Evolutionary conservation across 2,329 filamentous ascomycete genomes (phyloP).

Genomic region (Penicillium sp.): DNA sequence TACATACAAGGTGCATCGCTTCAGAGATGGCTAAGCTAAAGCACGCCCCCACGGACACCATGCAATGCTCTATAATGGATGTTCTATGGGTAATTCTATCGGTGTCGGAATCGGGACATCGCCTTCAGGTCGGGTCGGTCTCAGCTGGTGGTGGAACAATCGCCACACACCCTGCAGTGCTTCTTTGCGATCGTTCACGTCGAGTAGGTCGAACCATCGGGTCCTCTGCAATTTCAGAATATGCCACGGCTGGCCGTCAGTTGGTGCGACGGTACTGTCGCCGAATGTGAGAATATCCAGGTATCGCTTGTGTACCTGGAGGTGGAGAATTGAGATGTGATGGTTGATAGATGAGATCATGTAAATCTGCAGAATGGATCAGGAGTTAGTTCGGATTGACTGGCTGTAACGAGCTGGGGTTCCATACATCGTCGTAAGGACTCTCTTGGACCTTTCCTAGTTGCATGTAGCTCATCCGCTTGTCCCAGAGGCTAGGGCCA

Average conservation of each 20-base stretch:
- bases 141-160: constrained; percentile 53
- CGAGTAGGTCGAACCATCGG: constrained; percentile 58
- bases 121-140: constrained; percentile 23
- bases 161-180: constrained; percentile 57
- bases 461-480: constrained; percentile 53
- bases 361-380: constrained; percentile 48
- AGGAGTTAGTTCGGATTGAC: neutral
- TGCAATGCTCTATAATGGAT: neutral
- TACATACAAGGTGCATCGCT: constrained; percentile 21
- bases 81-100: constrained; percentile 1
- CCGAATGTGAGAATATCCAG: constrained; percentile 53
- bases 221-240: constrained; percentile 53
- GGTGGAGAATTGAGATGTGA: constrained; percentile 57
- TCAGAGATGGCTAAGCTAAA: neutral
- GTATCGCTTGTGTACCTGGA: constrained; percentile 56
- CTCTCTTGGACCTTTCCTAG: constrained; percentile 51
- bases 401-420: neutral
- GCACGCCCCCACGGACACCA: neutral
- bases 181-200: constrained; percentile 52
- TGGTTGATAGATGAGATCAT: constrained; percentile 61
- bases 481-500: constrained; percentile 54
- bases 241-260: constrained; percentile 46
- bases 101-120: neutral
- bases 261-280: constrained; percentile 25
- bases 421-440: constrained; percentile 54